Evolutionary conservation across 305 asterid species (phyloP), one percentile per base, ranked within the genome.

Genomic region (Fraxinus floribunda): DNA sequence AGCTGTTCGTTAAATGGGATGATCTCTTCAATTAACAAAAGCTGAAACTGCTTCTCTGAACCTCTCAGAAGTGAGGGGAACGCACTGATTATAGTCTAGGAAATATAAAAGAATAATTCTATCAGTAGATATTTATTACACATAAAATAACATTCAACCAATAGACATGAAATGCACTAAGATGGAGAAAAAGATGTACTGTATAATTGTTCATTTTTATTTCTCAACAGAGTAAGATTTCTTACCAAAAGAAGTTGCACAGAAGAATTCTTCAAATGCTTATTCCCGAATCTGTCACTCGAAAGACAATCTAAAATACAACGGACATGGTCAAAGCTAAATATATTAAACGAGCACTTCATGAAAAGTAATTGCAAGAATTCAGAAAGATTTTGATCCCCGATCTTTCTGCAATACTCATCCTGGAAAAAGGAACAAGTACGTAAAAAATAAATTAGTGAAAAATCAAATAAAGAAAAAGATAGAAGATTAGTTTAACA

Each of bases 201-300:
- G 13, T 26, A 32, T 34, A 74, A 78, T 77, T 73, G 68, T 79
- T 77, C 60, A 35, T 35, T n/a, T 15, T 80, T 24, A n/a, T 60
- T 73, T 83, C 77, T 39, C 29, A 72, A 30, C 72, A 38, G 68
- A 80, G 86, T 32, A 84, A 79, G 76, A 75, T 78, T 57, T 82
- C 94, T 91, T 89, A 94, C 99, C 97, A 94, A 84, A 79, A 95
- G 94, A 84, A 95, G 95, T 86, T 88, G 93, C 82, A 85, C 86
- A 46, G 86, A 82, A 85, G 87, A 88, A 86, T 80, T 86, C 90
- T 86, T 88, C 86, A 89, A 80, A 86, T 84, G 88, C 81, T 86
- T 84, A 79, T 82, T 81, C 81, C 87, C 90, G 79, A 84, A 87
- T 66, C 85, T 87, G 79, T 87, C 88, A 81, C 85, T 84, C 24